A percentile compares a stretch with the other conserved stretches of the same genome.
Conservation (phyloP, 352 stramenopile species). For the Globisporangium nagaii region DNA sequence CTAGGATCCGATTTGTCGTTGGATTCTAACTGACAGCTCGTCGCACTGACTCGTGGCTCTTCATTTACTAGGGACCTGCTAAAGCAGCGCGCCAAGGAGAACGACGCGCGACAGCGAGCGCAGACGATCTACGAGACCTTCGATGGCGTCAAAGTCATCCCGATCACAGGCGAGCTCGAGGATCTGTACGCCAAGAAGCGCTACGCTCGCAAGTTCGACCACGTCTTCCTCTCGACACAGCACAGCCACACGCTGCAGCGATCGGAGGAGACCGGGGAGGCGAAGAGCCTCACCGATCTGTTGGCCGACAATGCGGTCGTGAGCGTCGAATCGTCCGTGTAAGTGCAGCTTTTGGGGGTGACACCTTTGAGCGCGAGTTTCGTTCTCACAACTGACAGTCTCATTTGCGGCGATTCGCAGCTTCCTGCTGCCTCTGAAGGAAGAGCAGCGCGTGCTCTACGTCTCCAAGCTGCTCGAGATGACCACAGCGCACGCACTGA, state of each 20-base stretch:
- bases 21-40: no score
- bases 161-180: slow-evolving; percentile 49
- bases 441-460: slow-evolving; percentile 62
- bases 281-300: slow-evolving; percentile 31
- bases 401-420: slow-evolving; percentile 18
- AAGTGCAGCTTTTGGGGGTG: slow-evolving; percentile 10
- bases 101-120: slow-evolving; percentile 26
- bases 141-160: slow-evolving; percentile 66
- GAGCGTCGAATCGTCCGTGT: slow-evolving; percentile 71
- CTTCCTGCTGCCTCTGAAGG: slow-evolving; percentile 66
- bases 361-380: background rate
- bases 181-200: slow-evolving; percentile 59
- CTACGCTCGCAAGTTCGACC: slow-evolving; percentile 55
- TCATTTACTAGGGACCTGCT: slow-evolving; percentile 25
- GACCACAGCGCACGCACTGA: slow-evolving; percentile 23
- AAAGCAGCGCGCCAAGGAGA: slow-evolving; percentile 22
- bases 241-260: slow-evolving; percentile 47
- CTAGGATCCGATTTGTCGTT: no score
- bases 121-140: slow-evolving; percentile 47
- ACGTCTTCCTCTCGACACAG: slow-evolving; percentile 64
- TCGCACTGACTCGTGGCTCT: no score
- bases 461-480: slow-evolving; percentile 67
- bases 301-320: slow-evolving; percentile 37
- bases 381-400: background rate
- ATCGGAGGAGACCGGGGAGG: background rate